Evolutionary conservation across 495 filamentous ascomycete genomes (phyloP), one percentile per base, ranked within the genome.

Genomic region (Hamigera avellanea): DNA sequence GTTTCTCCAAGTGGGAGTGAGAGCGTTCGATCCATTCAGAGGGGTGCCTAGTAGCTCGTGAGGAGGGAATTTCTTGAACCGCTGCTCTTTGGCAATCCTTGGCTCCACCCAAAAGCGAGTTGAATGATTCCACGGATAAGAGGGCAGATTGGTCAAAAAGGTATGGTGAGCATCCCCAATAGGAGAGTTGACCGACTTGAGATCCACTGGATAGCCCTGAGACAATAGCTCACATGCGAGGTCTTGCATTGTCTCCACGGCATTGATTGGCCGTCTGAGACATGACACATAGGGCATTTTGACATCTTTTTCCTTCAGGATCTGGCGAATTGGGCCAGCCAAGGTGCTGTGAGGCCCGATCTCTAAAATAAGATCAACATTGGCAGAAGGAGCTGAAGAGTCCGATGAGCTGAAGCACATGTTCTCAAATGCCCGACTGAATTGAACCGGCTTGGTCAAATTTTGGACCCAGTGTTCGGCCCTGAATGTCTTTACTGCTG

Each of bases 281-380:
- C 56, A 46, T 2, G 54, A 38, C 9, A 48, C 9, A 38, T 74
- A 74, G n/a, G 46, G 40, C 1, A 65, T 19, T 2, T 37, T 30
- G 14, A 46, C 39, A 10, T 41, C 41, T 14, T 41, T 41, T 14
- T 25, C 36, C 29, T 72, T 63, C 13, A 79, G 41, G 6, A 67
- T 77, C 33, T 80, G 72, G 37, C 61, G 64, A 14, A 80, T 49
- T 5, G 78, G 76, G 0, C 76, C 73, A 31, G 70, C 61, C 8
- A 83, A 54, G 2, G 74, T 70, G 2, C 61, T 50, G 36, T 81
- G 76, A 0, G 78, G 77, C 0, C 78, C 77, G 19, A 79, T 58
- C 37, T 80, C 75, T 13, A 81, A 7, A 14, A 50, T 33, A 2
- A 29, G 15, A 9, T 30, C 43, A 30, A 1, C 51, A 45, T 8